These are phyloP conservation scores for Globisporangium sylvaticum DNA, from an alignment of 352 stramenopile species.

Conservation along the genomic window DNA sequence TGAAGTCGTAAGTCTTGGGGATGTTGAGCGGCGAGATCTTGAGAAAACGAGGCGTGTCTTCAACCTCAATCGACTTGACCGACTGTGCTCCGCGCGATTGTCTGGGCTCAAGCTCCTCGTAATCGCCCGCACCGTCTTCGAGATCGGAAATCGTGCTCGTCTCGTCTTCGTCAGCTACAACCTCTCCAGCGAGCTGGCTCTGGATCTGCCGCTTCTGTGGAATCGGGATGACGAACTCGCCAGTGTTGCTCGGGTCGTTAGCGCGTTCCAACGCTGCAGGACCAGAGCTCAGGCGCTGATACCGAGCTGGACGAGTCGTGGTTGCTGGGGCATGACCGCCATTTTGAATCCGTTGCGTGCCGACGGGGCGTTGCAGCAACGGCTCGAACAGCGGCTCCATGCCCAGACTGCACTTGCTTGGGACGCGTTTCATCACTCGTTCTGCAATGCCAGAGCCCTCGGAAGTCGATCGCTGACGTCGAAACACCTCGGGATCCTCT, in stretches of 20 bases:
- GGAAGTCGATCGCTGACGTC: slow-evolving; percentile 8
- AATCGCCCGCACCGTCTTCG: slow-evolving; percentile 15
- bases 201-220: slow-evolving; percentile 42
- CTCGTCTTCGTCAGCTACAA: slow-evolving; percentile 26
- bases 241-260: neutral
- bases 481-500: slow-evolving; percentile 16
- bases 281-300: neutral
- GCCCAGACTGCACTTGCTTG: slow-evolving; percentile 45
- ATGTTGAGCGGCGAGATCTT: slow-evolving; percentile 70
- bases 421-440: slow-evolving; percentile 11
- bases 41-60: slow-evolving; percentile 77
- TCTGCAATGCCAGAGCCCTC: slow-evolving; percentile 17
- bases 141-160: slow-evolving; percentile 14
- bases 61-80: slow-evolving; percentile 62
- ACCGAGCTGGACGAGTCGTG: neutral
- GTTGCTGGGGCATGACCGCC: neutral
- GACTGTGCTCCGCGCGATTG: slow-evolving; percentile 19
- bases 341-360: slow-evolving; percentile 34
- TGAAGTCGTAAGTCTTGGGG: slow-evolving; percentile 78
- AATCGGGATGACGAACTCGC: slow-evolving; percentile 21
- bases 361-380: slow-evolving; percentile 57
- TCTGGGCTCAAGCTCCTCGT: slow-evolving; percentile 12
- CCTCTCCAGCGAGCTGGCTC: slow-evolving; percentile 35
- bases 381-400: slow-evolving; percentile 80
- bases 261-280: slow-evolving; percentile 12